Conservation (phyloP, 345 rosid genomes). For the Alliaria petiolata region DNA sequence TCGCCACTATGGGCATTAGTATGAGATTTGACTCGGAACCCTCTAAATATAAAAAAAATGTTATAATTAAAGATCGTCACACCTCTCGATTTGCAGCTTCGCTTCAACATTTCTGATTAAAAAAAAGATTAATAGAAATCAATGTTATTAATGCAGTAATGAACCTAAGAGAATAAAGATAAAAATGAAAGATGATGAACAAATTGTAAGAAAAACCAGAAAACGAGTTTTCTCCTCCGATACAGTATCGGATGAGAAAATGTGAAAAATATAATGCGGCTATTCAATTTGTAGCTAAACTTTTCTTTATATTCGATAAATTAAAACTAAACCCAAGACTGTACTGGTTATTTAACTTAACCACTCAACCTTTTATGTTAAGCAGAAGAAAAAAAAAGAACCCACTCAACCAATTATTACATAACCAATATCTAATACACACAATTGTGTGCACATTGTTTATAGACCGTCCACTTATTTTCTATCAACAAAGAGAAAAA, state of each 20-base stretch:
- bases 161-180: too few species aligned
- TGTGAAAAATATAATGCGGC: not conserved
- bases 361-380: too few species aligned
- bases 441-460: not conserved
- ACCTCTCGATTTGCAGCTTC: too few species aligned
- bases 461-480: not conserved
- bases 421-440: not conserved
- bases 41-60: too few species aligned
- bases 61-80: too few species aligned
- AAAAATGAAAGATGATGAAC: too few species aligned
- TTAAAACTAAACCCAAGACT: not conserved
- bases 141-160: too few species aligned
- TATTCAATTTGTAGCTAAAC: not conserved
- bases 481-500: not conserved
- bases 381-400: too few species aligned
- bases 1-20: too few species aligned
- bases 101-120: too few species aligned
- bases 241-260: not conserved
- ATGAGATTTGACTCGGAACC: too few species aligned
- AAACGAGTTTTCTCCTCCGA: not conserved
- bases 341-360: not conserved
- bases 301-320: not conserved
- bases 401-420: not conserved
- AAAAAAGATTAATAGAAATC: too few species aligned
- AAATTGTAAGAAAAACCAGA: not conserved